These are phyloP conservation scores for Macrocystidia cucumis DNA, from an alignment of 1,284 basidiomycete genomes.

Conservation along the genomic window DNA sequence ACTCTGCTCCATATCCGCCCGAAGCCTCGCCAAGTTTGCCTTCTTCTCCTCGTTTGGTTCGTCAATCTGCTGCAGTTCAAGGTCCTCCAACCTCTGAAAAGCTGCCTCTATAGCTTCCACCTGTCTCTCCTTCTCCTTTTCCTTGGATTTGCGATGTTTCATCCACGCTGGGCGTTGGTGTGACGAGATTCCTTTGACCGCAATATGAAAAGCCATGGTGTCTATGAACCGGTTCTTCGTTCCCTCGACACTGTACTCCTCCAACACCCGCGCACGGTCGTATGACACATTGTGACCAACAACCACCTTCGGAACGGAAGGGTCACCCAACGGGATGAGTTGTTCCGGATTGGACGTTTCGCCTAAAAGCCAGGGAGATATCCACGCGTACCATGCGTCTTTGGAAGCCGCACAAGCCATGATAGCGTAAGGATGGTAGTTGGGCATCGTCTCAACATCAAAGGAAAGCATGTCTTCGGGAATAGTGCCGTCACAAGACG, in stretches of 20 bases:
- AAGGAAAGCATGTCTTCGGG: slow-evolving; percentile 79
- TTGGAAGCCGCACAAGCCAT: slow-evolving; percentile 87
- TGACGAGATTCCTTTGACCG: slow-evolving; percentile 91
- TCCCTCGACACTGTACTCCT: slow-evolving; percentile 76
- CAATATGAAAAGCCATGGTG: slow-evolving; percentile 94
- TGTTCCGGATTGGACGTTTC: slow-evolving; percentile 60
- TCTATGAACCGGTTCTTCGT: slow-evolving; percentile 85
- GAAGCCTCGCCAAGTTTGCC: slow-evolving; percentile 34
- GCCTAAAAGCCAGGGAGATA: slow-evolving; percentile 87
- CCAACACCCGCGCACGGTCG: slow-evolving; percentile 78
- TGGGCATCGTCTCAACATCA: slow-evolving; percentile 93
- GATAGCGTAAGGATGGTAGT: slow-evolving; percentile 75
- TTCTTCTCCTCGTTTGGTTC: slow-evolving; percentile 27
- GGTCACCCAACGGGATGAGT: slow-evolving; percentile 68
- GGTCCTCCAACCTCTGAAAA: slow-evolving; percentile 38
- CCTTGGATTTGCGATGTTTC: slow-evolving; percentile 68
- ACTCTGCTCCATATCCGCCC: slow-evolving; percentile 36
- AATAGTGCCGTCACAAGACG: slow-evolving; percentile 48
- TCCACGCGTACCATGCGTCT: slow-evolving; percentile 93
- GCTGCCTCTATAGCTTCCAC: slow-evolving; percentile 55
- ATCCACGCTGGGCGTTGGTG: slow-evolving; percentile 94
- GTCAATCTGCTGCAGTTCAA: slow-evolving; percentile 36
- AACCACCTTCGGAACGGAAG: slow-evolving; percentile 51
- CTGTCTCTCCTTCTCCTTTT: slow-evolving; percentile 39
- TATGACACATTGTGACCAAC: slow-evolving; percentile 96